phyloP scores from a whole-genome alignment of 1,284 basidiomycete genomes.

The Mycena sp. region DNA sequence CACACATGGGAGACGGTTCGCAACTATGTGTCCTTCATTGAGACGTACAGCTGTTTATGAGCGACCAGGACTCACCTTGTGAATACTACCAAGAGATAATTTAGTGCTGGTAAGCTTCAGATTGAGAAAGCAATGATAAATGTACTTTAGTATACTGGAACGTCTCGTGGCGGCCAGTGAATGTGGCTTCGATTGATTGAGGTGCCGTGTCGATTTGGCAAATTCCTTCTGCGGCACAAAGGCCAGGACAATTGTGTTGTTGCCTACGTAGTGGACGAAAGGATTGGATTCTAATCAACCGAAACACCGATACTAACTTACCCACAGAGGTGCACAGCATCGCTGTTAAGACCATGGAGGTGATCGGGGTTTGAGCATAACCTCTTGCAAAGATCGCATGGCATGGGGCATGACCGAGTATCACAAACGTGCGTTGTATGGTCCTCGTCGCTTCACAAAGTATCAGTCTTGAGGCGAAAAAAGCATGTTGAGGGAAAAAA shows the following conservation, averaged over 20 bases:
- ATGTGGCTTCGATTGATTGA: slow-evolving; percentile 65
- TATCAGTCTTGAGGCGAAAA: neutral
- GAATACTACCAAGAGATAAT: slow-evolving; percentile 40
- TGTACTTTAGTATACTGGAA: slow-evolving; percentile 63
- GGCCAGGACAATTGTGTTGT: slow-evolving; percentile 55
- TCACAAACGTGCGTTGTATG: slow-evolving; percentile 60
- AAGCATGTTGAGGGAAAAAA: neutral
- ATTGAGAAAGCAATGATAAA: slow-evolving; percentile 35
- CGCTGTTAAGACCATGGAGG: slow-evolving; percentile 56
- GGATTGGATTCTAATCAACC: too few relatives aligned
- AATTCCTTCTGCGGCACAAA: slow-evolving; percentile 56
- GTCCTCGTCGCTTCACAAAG: slow-evolving; percentile 51
- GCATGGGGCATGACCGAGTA: slow-evolving; percentile 58
- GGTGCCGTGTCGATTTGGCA: slow-evolving; percentile 67
- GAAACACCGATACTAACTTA: slow-evolving; percentile 39
- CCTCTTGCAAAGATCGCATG: slow-evolving; percentile 62
- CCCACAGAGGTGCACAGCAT: slow-evolving; percentile 65
- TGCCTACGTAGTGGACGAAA: too few relatives aligned
- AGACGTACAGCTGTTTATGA: neutral
- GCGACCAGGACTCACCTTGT: slow-evolving; percentile 44
- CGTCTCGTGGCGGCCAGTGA: slow-evolving; percentile 58
- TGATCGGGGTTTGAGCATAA: slow-evolving; percentile 59
- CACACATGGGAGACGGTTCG: slow-evolving; percentile 58
- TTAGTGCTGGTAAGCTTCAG: neutral
- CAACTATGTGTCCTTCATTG: slow-evolving; percentile 40